phyloP scores from a whole-genome alignment of 768 basidiomycete genomes.

The Lepiota subincarnata region DNA sequence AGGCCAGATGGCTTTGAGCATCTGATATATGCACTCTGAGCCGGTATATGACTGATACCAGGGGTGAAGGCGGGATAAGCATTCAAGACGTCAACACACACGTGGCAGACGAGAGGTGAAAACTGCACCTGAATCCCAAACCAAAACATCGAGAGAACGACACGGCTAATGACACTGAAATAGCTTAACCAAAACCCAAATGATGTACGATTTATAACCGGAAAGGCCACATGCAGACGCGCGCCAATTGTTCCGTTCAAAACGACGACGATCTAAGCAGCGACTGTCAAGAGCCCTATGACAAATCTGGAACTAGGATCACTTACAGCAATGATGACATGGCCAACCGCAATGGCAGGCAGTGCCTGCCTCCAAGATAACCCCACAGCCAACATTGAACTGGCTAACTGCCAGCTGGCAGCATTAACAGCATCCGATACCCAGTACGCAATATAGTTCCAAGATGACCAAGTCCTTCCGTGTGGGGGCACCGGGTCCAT shows the following conservation, averaged over 20 bases:
- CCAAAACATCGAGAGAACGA: slow-evolving; percentile 79
- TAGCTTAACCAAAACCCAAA: slow-evolving; percentile 91
- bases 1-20: slow-evolving; percentile 84
- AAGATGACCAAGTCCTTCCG: slow-evolving; percentile 61
- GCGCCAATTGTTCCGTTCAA: slow-evolving; percentile 79
- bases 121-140: slow-evolving; percentile 63
- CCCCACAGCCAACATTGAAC: slow-evolving; percentile 72
- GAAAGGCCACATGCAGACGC: slow-evolving; percentile 71
- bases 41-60: slow-evolving; percentile 45
- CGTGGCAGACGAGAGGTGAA: not conserved
- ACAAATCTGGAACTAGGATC: not conserved
- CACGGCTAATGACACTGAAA: slow-evolving; percentile 76
- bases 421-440: slow-evolving; percentile 46
- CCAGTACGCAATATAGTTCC: slow-evolving; percentile 66
- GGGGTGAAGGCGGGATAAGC: not conserved
- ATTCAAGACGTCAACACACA: not conserved
- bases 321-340: slow-evolving; percentile 60
- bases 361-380: slow-evolving; percentile 73
- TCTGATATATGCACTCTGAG: slow-evolving; percentile 76
- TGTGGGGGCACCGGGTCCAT: slow-evolving; percentile 71
- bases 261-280: slow-evolving; percentile 49
- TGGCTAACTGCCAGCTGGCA: slow-evolving; percentile 58
- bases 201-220: slow-evolving; percentile 75
- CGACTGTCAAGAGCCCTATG: not conserved
- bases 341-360: slow-evolving; percentile 66